Evolutionary conservation across 345 rosid species (phyloP).

Genomic region (Barbarea vulgaris): DNA sequence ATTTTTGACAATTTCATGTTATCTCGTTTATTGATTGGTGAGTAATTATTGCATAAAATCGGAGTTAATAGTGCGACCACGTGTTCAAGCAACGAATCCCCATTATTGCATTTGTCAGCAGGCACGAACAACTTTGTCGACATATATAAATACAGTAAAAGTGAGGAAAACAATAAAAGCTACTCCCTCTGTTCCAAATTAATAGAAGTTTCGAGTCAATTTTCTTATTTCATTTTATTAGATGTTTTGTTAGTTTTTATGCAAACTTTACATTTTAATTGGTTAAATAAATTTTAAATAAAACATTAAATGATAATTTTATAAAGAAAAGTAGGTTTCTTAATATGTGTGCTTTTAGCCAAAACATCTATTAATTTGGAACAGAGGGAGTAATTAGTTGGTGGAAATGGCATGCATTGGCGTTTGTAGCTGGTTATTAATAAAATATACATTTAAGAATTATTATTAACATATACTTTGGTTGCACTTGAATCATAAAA

Average conservation of each 20-base stretch:
- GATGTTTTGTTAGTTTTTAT: too few species aligned
- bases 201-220: too few species aligned
- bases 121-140: constrained; percentile 23
- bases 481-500: constrained; percentile 22
- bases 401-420: constrained; percentile 14
- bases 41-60: constrained; percentile 1
- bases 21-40: neutral
- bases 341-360: too few species aligned
- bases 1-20: neutral
- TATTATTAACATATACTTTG: neutral
- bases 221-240: too few species aligned
- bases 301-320: too few species aligned
- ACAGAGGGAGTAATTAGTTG: too few species aligned
- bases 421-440: constrained; percentile 25
- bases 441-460: neutral
- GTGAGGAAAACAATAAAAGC: neutral
- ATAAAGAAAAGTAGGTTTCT: too few species aligned
- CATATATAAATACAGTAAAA: neutral
- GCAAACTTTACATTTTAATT: too few species aligned
- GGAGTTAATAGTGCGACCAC: neutral
- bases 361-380: too few species aligned
- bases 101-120: constrained; percentile 26
- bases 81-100: constrained; percentile 2
- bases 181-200: too few species aligned
- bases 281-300: too few species aligned